phyloP scores from a whole-genome alignment of 257 asterid species.

The Forsythia suspensa region DNA sequence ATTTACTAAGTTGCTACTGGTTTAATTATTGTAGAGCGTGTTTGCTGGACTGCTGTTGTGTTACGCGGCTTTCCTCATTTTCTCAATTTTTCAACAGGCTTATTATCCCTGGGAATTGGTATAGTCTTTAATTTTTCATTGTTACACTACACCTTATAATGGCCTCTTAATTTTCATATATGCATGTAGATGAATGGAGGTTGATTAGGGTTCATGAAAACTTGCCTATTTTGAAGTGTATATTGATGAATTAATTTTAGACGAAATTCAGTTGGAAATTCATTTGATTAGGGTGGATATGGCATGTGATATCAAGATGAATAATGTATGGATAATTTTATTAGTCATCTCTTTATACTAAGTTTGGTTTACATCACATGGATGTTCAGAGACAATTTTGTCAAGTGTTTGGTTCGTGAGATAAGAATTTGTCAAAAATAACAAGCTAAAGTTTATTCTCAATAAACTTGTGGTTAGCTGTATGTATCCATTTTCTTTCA shows the following conservation, averaged over 20 bases:
- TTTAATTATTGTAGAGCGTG: constrained; percentile 42
- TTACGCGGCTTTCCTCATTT: constrained; percentile 61
- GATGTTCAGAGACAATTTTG: not conserved
- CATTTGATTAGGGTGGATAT: not conserved
- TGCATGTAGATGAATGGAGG: not conserved
- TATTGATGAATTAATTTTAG: not conserved
- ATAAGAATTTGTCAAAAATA: not conserved
- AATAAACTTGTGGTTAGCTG: not conserved
- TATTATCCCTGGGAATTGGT: constrained; percentile 90
- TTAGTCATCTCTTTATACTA: not conserved
- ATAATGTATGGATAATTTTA: not conserved
- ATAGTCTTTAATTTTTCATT: constrained; percentile 22
- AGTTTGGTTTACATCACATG: not conserved
- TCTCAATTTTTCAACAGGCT: constrained; percentile 76
- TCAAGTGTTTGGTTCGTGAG: not conserved
- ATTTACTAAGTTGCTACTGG: not conserved
- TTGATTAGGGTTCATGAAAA: not conserved
- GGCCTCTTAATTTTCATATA: not conserved
- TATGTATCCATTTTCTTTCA: not conserved
- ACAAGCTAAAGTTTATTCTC: not conserved
- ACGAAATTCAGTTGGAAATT: not conserved
- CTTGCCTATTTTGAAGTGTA: not conserved
- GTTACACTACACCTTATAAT: not conserved
- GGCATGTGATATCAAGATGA: not conserved
- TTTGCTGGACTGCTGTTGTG: constrained; percentile 65